Evolutionary conservation across 331 rosid genomes (phyloP), one percentile per base, ranked within the genome.

Genomic region (Quercus tomentella): DNA sequence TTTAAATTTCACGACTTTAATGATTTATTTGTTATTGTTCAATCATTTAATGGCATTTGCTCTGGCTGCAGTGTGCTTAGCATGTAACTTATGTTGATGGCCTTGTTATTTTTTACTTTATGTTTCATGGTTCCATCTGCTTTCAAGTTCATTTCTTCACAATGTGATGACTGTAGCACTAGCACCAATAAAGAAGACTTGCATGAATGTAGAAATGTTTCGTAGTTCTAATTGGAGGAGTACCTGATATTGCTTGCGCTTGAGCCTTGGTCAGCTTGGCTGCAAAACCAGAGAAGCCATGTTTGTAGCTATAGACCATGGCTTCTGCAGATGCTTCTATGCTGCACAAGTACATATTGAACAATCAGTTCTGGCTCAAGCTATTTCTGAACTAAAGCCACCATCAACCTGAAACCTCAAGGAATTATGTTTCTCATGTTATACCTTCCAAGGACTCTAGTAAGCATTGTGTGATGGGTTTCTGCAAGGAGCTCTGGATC

Each of bases 281-380:
- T 17, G 88, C 82, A 58, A 85, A 85, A 33, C 88, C 88, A 23
- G 84, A 78, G 84, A 85, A 85, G 41, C 86, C 90, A 69, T 84
- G 82, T 56, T 62, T 87, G 75, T 84, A 87, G 79, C 76, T 84
- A 72, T 84, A 87, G 18, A 84, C 75, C 76, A 87, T 73, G 56
- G 84, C 78, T 65, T 74, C 81, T 67, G 70, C 68, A 31, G 86
- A 70, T 56, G 70, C 82, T 76, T 81, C 86, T 73, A 76, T 71
- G 78, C 87, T 76, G 76, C 74, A 75, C 31, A 43, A 60, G 73
- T 57, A 6, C 18, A 65, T 14, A 30, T 4, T 30, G 58, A 63
- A n/a, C 21, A 55, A 67, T 33, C 66, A 73, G 45, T 66, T 33
- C 52, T 66, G 60, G 57, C 45, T 72, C 10, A 73, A 74, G 61